Evolutionary conservation across 352 stramenopile species (phyloP), one percentile per base, ranked within the genome.

Genomic region (Peronospora farinosa): DNA sequence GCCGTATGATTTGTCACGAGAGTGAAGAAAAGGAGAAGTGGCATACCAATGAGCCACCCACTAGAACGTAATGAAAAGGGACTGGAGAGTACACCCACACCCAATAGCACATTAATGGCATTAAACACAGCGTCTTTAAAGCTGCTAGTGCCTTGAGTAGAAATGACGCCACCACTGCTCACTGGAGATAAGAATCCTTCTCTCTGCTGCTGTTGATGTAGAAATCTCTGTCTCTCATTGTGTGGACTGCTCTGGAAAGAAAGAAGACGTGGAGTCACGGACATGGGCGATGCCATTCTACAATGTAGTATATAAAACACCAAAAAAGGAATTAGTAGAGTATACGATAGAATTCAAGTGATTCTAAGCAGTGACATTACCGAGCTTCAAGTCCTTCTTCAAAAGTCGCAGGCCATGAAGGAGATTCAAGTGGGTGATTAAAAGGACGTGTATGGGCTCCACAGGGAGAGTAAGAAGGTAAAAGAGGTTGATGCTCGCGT

Each of bases 1-100:
- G 67, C 84, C 15, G 84, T 92, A 64, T 92, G 73, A 62, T 92
- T 95, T 15, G 84, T 92, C 47, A 89, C 70, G n/a, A 87, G 38
- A 39, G 73, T 80, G 44, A 95, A 87, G 63, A 92, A 90, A 45
- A 90, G 56, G 36, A 95, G 88, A 23, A 95, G 74, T 42, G 72
- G 72, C 2, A 67, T 53, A 15, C 81, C 81, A n/a, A 90, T 63
- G 25, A 85, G 51, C 63, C 81, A 75, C 7, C 84, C 84, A 16
- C 75, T 88, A 16, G 73, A 88, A 19, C 81, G 79, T 64, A 95
- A 43, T 11, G 82, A 81, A 52, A 90, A 95, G 25, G 84, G 84
- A 40, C 81, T 85, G 42, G 84, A 88, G 40, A 95, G 74, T 47
- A 91, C 76, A 7, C 84, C 84, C 9, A 92, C 82, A 31, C 84